These are phyloP conservation scores for Botryotinia globosa DNA, from an alignment of 2,329 filamentous ascomycete genomes.

Conservation along the genomic window DNA sequence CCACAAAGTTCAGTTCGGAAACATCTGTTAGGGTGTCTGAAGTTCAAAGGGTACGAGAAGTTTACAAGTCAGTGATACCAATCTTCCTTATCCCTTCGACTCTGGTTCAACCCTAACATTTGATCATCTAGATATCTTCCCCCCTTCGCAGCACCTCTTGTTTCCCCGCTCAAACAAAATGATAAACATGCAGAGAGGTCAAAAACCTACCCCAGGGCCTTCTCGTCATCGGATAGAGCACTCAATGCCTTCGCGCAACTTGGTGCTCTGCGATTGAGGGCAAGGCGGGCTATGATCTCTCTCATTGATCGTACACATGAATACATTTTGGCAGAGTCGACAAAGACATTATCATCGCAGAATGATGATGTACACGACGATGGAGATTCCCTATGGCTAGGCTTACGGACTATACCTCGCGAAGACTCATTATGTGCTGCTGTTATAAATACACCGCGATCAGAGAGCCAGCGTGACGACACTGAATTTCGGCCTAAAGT, in stretches of 20 bases:
- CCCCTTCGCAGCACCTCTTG: background rate
- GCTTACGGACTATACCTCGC: conserved; percentile 13
- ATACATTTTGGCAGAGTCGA: conserved; percentile 43
- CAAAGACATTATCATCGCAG: conserved; percentile 41
- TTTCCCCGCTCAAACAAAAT: background rate
- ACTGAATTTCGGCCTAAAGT: background rate
- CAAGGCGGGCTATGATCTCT: conserved; percentile 48
- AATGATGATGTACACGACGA: conserved; percentile 21
- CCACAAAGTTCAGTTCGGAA: background rate
- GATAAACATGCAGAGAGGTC: background rate
- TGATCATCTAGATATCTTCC: conserved; percentile 7
- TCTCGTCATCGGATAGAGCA: conserved; percentile 43
- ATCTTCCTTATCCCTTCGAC: background rate
- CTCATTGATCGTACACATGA: conserved; percentile 31
- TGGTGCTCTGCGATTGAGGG: conserved; percentile 46
- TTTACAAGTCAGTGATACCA: conserved; percentile 7
- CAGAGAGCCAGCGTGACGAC: background rate
- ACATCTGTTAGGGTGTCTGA: background rate
- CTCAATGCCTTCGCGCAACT: conserved; percentile 49
- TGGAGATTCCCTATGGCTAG: conserved; percentile 17
- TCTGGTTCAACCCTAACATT: background rate
- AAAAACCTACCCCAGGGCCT: background rate
- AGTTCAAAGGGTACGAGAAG: conserved; percentile 16
- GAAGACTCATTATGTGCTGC: conserved; percentile 32
- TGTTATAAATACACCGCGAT: conserved; percentile 3